Base-by-base conservation (phyloP, 257 asterid species). In the Fraxinus americana region DNA sequence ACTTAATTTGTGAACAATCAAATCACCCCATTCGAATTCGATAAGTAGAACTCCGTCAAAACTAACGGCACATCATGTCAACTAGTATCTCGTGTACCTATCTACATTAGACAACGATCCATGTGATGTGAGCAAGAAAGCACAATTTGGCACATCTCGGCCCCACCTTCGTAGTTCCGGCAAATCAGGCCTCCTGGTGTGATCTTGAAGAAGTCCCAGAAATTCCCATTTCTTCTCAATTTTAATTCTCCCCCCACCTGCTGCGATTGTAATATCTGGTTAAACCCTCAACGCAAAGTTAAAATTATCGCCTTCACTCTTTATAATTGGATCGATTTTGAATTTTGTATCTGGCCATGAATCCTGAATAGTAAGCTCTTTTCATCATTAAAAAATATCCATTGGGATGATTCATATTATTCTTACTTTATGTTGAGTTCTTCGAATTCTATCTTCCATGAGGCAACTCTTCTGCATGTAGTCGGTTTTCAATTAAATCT, bases 351-450 rank as follows among this genome's bases (percentile, higher is more conserved):
- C 50, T 67, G 50, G 92, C 74, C 82, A 90, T 90, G 94, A 90
- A 88, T 90, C 92, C 91, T 1, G 94, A 90, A 88, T 90, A 90
- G 94, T 90, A 85, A 85, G 90, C 81, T 27, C 68, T 21, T 75
- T 69, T 75, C 27, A 38, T 48, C 27, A 36, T 59, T 61, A 27
- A 27, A 34, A 27, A 0, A 41, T 67, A 34, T 35, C 9, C 19
- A 70, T 50, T 38, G 7, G 23, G 16, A 23, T 63, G 32, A 63
- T 27, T 63, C 19, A 11, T n/a, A 23, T 63, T 25, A 23, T 25
- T 61, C 30, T 29, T 14, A 16, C 77, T 17, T 75, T 66, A 1
- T 8, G 11, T 73, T 36, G 23, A 14, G 50, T 19, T 32, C 5
- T 79, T 67, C 50, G 7, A 52, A 30, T 52, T 38, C 45, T n/a